phyloP scores from a whole-genome alignment of 345 rosid genomes.

The Eucalyptus marginata region DNA sequence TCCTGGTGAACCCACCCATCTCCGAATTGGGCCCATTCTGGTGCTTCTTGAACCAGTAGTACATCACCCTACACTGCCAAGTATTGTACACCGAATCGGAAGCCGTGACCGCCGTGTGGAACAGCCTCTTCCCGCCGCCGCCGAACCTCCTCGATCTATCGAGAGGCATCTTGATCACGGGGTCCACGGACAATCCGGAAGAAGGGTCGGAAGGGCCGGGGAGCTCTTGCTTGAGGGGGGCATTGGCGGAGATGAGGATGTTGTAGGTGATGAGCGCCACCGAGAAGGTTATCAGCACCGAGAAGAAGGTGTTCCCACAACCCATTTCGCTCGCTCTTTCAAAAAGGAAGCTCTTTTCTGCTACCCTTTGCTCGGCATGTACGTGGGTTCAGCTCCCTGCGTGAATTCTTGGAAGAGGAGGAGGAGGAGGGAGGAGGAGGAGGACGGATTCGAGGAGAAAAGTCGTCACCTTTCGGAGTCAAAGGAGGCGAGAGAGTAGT shows the following conservation, averaged over 20 bases:
- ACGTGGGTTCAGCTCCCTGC: not conserved
- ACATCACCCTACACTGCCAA: slow-evolving; percentile 98
- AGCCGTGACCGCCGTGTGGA: slow-evolving; percentile 97
- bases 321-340: slow-evolving; percentile 40
- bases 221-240: slow-evolving; percentile 76
- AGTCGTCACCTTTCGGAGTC: not conserved
- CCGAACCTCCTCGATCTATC: slow-evolving; percentile 26
- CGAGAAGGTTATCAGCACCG: slow-evolving; percentile 53
- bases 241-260: slow-evolving; percentile 86
- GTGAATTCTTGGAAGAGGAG: not conserved
- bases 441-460: not conserved
- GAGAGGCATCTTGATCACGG: slow-evolving; percentile 64
- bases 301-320: slow-evolving; percentile 65
- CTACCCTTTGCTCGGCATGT: not conserved
- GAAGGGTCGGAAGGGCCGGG: slow-evolving; percentile 51
- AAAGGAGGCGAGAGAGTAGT: not conserved
- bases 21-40: slow-evolving; percentile 50
- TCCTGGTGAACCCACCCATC: slow-evolving; percentile 98
- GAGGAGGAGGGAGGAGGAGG: not conserved
- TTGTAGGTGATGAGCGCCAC: slow-evolving; percentile 91
- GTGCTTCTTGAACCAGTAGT: slow-evolving; percentile 87
- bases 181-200: slow-evolving; percentile 27
- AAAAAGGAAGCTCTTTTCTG: not conserved
- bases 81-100: slow-evolving; percentile 90
- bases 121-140: slow-evolving; percentile 27